phyloP scores from a whole-genome alignment of 2,329 filamentous ascomycete species.

The Trichoderma simmonsii region DNA sequence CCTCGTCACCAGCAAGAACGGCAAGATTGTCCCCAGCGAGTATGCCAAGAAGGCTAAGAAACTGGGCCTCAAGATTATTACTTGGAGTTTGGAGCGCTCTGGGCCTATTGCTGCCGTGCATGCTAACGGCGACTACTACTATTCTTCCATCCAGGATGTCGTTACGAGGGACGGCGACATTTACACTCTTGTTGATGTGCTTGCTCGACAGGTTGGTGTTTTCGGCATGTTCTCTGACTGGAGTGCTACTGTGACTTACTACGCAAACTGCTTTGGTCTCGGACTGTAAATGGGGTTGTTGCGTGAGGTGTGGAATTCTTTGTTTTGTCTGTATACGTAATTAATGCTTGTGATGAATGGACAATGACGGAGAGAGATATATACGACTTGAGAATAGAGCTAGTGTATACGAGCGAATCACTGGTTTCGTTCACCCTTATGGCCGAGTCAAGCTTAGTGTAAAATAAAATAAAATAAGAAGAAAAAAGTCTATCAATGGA shows the following conservation, averaged over 20 bases:
- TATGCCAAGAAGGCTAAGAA: slow-evolving; percentile 61
- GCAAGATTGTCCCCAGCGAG: slow-evolving; percentile 57
- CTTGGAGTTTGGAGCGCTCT: slow-evolving; percentile 67
- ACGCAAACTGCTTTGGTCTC: slow-evolving; percentile 64
- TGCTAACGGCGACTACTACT: slow-evolving; percentile 52
- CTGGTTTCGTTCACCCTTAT: background rate
- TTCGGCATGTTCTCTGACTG: slow-evolving; percentile 66
- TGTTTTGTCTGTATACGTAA: background rate
- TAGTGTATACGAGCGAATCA: background rate
- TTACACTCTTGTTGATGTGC: slow-evolving; percentile 62
- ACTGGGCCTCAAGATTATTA: slow-evolving; percentile 61
- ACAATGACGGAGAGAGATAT: background rate
- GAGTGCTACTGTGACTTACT: slow-evolving; percentile 66
- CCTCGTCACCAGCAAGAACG: slow-evolving; percentile 51
- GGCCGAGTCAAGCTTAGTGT: background rate
- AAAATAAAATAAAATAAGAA: background rate
- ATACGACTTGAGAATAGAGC: background rate
- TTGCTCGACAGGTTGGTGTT: slow-evolving; percentile 59
- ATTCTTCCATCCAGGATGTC: slow-evolving; percentile 50
- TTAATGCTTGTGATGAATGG: background rate
- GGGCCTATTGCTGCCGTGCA: slow-evolving; percentile 53
- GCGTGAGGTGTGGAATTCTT: background rate
- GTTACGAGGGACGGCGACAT: slow-evolving; percentile 64
- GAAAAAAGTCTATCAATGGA: background rate
- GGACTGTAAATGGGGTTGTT: slow-evolving; percentile 1